Percentiles rank a stretch among this genome's conserved stretches.
phyloP scores from a whole-genome alignment of 1,139 yeast genomes.

The Zygosaccharomyces sapae region DNA sequence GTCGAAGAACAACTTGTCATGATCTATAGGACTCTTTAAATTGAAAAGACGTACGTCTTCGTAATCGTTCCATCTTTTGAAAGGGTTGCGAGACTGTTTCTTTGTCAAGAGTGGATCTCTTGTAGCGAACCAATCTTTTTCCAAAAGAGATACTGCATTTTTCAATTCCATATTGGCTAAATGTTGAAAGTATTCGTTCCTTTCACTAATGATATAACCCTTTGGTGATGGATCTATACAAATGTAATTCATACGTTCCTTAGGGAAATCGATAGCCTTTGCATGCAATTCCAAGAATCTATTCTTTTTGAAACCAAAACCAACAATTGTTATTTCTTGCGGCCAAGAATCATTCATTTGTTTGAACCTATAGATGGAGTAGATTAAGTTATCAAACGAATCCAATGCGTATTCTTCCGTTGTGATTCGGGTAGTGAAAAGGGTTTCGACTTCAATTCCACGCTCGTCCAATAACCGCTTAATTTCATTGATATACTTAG shows the following conservation, averaged over 20 bases:
- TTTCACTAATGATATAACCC: conserved; percentile 23
- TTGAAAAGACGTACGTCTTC: conserved; percentile 31
- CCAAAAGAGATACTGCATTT: conserved; percentile 56
- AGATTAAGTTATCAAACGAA: conserved; percentile 73
- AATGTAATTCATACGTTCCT: conserved; percentile 40
- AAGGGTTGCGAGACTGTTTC: conserved; percentile 54
- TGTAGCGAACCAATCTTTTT: conserved; percentile 59
- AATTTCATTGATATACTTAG: conserved; percentile 11
- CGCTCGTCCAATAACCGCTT: conserved; percentile 7
- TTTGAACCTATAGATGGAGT: conserved; percentile 54
- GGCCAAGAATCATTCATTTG: conserved; percentile 52
- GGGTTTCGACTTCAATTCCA: conserved; percentile 14
- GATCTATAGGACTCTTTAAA: conserved; percentile 9
- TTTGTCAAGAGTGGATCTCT: conserved; percentile 29
- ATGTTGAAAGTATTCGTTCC: conserved; percentile 39
- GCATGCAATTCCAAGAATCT: conserved; percentile 60
- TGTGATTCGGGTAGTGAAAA: conserved; percentile 21
- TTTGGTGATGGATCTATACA: conserved; percentile 61
- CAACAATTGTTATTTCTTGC: conserved; percentile 50
- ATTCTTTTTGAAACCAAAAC: conserved; percentile 65
- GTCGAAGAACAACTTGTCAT: conserved; percentile 23
- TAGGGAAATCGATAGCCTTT: conserved; percentile 28
- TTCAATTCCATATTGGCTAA: conserved; percentile 46
- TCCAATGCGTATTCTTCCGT: conserved; percentile 74
- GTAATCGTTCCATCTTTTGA: conserved; percentile 46